A percentile compares a stretch with the other conserved stretches of the same genome.
These are phyloP conservation scores for Fusarium haematococcum DNA, from an alignment of 2,329 filamentous ascomycete species.

Conservation along the genomic window DNA sequence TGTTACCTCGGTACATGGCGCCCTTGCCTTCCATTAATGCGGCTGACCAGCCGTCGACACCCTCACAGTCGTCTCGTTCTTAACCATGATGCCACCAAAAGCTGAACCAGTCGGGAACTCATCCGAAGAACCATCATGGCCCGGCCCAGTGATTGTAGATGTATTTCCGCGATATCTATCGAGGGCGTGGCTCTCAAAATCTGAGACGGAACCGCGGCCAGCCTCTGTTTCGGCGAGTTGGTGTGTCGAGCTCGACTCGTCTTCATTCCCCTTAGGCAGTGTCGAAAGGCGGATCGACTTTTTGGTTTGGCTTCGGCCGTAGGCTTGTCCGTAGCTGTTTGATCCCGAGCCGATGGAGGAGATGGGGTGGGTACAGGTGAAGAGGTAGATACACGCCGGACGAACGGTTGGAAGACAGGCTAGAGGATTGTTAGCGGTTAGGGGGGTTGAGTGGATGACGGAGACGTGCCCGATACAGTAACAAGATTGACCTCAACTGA, in stretches of 20 bases:
- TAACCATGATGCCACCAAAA: constrained; percentile 38
- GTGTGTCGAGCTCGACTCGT: constrained; percentile 39
- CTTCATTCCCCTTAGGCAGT: constrained; percentile 24
- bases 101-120: background rate
- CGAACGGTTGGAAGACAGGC: constrained; percentile 40
- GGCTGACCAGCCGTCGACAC: constrained; percentile 14
- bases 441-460: rapidly evolving
- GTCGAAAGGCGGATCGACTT: constrained; percentile 36
- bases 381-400: constrained; percentile 36
- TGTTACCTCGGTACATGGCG: too few relatives aligned
- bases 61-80: constrained; percentile 36
- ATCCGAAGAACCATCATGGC: background rate
- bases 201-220: constrained; percentile 7
- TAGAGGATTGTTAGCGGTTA: background rate
- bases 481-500: constrained; percentile 42
- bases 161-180: constrained; percentile 28
- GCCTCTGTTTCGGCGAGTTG: constrained; percentile 32
- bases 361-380: constrained; percentile 22
- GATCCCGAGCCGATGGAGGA: constrained; percentile 31
- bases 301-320: constrained; percentile 36
- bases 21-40: background rate
- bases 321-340: constrained; percentile 26
- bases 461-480: constrained; percentile 35
- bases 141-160: constrained; percentile 27
- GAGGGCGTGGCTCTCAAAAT: constrained; percentile 39